Conservation (phyloP, 345 rosid species). For the Adansonia digitata region DNA sequence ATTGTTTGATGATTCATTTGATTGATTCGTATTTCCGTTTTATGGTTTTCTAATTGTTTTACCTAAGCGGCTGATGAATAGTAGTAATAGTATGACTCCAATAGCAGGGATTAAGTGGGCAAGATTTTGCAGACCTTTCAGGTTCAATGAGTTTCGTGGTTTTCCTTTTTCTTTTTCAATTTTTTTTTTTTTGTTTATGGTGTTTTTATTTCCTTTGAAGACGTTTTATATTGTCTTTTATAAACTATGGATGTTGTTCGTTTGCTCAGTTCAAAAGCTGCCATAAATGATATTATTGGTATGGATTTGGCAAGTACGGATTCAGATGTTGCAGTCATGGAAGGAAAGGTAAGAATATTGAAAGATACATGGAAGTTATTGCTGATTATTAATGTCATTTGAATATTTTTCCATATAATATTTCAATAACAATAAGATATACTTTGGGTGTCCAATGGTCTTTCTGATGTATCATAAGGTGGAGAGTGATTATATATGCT, state of each 20-base stretch:
- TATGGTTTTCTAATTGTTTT: background rate
- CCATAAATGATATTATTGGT: constrained; percentile 7
- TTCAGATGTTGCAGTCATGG: background rate
- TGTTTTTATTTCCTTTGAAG: background rate
- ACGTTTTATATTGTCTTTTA: background rate
- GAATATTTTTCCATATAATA: background rate
- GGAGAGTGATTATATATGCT: background rate
- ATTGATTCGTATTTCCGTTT: background rate
- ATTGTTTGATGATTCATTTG: background rate
- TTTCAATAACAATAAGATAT: background rate
- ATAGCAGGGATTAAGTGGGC: background rate
- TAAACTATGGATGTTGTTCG: background rate
- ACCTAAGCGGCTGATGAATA: background rate
- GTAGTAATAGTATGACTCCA: background rate
- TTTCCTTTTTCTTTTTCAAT: no score
- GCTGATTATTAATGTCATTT: background rate
- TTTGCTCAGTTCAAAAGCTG: constrained; percentile 11
- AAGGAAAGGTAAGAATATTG: constrained; percentile 1
- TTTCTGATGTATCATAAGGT: background rate
- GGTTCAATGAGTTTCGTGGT: background rate
- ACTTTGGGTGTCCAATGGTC: background rate
- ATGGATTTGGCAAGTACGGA: background rate
- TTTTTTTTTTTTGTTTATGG: no score
- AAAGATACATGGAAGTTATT: background rate
- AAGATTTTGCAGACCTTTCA: background rate